A percentile compares a stretch with the other conserved stretches of the same genome.
phyloP scores from a whole-genome alignment of 2,329 filamentous ascomycete species.

The Fusarium hostae region DNA sequence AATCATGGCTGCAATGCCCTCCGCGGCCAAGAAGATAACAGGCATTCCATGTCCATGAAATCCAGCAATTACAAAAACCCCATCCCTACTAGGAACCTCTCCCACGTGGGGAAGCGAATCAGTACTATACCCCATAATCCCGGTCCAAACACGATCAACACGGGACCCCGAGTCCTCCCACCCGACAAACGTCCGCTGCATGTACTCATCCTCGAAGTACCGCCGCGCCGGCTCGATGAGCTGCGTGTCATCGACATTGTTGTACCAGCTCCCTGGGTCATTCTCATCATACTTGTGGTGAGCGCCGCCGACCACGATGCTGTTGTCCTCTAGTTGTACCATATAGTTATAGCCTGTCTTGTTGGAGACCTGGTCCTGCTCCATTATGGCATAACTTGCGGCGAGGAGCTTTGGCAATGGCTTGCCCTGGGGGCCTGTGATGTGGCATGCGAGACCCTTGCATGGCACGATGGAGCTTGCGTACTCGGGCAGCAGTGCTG shows the following conservation, averaged over 20 bases:
- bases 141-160: neutral
- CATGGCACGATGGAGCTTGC: neutral
- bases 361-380: neutral
- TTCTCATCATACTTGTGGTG: neutral
- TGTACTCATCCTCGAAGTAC: neutral
- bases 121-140: neutral
- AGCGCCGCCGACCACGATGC: neutral
- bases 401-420: neutral
- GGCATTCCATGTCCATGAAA: neutral
- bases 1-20: neutral
- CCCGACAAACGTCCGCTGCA: neutral
- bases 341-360: neutral
- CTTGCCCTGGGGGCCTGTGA: neutral
- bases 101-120: neutral
- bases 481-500: neutral
- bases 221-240: neutral
- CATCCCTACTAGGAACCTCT: neutral
- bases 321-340: neutral
- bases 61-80: neutral
- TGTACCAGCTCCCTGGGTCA: neutral
- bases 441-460: neutral
- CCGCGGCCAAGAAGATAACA: neutral
- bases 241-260: neutral
- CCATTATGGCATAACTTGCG: neutral
- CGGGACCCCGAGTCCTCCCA: neutral